Conservation (phyloP, 805 yeast genomes). For the Hanseniaspora osmophila region DNA sequence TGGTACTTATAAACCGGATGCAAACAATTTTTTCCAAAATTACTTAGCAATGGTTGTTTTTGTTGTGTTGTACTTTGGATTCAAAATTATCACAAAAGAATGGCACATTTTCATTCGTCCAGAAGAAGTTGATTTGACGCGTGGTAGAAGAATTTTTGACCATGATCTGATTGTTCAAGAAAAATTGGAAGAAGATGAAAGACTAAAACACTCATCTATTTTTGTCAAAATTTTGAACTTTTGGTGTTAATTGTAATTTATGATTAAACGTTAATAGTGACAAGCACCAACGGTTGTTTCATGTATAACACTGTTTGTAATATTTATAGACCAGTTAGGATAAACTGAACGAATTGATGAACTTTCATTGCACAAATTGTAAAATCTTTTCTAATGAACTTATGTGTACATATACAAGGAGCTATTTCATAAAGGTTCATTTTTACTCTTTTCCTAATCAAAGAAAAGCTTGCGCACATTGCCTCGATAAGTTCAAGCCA, state of each 20-base stretch:
- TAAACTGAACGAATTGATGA: too few species aligned
- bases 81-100: conserved; percentile 33
- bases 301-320: too few species aligned
- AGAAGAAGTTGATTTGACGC: conserved; percentile 29
- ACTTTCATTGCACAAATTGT: too few species aligned
- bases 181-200: conserved; percentile 19
- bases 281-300: too few species aligned
- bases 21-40: conserved; percentile 34
- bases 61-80: conserved; percentile 31
- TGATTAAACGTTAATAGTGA: too few species aligned
- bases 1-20: conserved; percentile 22
- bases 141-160: conserved; percentile 27
- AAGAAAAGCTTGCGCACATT: too few species aligned
- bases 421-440: too few species aligned
- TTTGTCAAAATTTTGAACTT: conserved; percentile 17
- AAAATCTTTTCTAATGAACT: too few species aligned
- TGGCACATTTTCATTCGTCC: conserved; percentile 21
- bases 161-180: conserved; percentile 23
- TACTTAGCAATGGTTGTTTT: conserved; percentile 37
- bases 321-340: too few species aligned
- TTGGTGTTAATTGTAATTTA: conserved; percentile 17
- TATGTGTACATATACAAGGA: too few species aligned
- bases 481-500: too few species aligned
- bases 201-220: conserved; percentile 17
- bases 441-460: too few species aligned